Evolutionary conservation across 2,329 filamentous ascomycete genomes (phyloP), one percentile per base, ranked within the genome.

Genomic region (Mollisiaceae sp.): DNA sequence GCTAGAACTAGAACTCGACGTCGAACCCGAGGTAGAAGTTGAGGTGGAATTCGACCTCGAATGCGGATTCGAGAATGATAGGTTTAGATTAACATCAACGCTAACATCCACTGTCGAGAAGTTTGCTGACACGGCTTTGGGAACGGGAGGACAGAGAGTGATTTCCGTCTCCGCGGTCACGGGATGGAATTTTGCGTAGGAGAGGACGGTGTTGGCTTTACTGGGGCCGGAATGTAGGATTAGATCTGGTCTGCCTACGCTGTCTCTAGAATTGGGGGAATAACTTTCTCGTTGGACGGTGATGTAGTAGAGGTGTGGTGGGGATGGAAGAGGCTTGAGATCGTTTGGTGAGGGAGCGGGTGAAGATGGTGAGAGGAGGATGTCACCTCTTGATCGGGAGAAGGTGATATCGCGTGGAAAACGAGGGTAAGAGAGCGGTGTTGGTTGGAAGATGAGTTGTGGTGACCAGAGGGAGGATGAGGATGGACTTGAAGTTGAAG

Each of bases 331-430:
- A 2, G 69, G 60, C 59, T 71, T 74, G 18, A 66, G 35, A 32
- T 71, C 67, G 32, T 69, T 68, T 24, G 63, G 43, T 58, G 71
- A 67, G 15, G 68, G 66, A 12, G 69, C 63, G 22, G 69, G 67
- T 27, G 70, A 65, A 18, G 71, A 72, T 11, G 72, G 69, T 43
- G 62, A 62, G n/a, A 74, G 66, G 11, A 71, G 63, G 12, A 74
- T 67, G 54, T 71, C 72, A 35, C 56, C 39, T 60, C 63, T 67
- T 27, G 68, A 71, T 12, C 66, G 65, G 27, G 69, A 71, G 62
- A 74, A 71, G 1, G 70, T 73, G 32, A 74, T 72, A 32, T 73
- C 69, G 59, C 66, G 62, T 15, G 72, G 72, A 41, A 74, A 66
- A 38, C 68, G 66, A 14, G 71, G 67, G 45, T 71, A 72, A 35